Base-by-base conservation (phyloP, 345 rosid genomes). In the Eucalyptus urophylla region DNA sequence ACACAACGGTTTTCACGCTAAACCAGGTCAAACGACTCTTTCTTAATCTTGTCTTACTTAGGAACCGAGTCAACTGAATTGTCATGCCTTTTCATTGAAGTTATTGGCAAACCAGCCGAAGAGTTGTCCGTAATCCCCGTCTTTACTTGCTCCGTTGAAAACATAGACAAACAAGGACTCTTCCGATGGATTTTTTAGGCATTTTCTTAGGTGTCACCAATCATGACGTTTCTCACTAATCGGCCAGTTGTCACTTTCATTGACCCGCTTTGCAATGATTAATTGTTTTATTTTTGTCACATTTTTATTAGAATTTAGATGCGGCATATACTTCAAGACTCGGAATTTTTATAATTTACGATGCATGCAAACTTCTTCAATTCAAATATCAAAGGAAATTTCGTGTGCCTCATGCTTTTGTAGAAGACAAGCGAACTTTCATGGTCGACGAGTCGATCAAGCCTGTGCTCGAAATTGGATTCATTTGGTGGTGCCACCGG, bases 171-270 rank as follows among this genome's bases (percentile, higher is more conserved):
- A 76, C 8, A 19, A 76, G 27, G 83, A 37, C 43, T 72, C 14
- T 37, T 19, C 40, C 12, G 8, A 10, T 10, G 83, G 47, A 76
- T 37, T 37, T 37, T 44, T 33, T 15, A 11, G 81, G 14, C 21
- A 37, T 17, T 5, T 72, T 19, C 2, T 19, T 19, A 3, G 8
- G 27, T 8, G 25, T 72, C 6, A 2, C 4, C 15, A 19, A 37
- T 3, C 45, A 37, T 7, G 14, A 13, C 0, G 0, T 65, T n/a
- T 65, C 33, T 65, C 6, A 11, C 6, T 29, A 14, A n/a, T 65
- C 2, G 1, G 7, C 3, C 0, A 7, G 3, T 7, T n/a, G 19
- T 65, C 33, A 7, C 37, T 29, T 2, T 14, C 19, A 27, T 65
- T 1, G 72, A n/a, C 37, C 10, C 5, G 1, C 19, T 65, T n/a